Evolutionary conservation across 2,329 filamentous ascomycete species (phyloP).

Genomic region (Exophiala sideris): DNA sequence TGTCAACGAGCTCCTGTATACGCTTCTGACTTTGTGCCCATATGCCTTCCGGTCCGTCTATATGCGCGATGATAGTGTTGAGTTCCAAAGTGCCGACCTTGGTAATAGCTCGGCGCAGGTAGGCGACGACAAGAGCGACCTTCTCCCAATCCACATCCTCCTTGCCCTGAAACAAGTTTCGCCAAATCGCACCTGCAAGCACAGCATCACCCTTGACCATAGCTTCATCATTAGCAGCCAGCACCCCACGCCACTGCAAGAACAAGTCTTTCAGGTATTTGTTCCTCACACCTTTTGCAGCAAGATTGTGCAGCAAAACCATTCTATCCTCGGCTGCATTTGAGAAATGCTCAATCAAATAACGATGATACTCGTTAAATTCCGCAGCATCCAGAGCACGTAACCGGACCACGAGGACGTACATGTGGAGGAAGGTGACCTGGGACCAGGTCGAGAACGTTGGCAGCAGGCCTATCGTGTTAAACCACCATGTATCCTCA

Average conservation of each 20-base stretch:
- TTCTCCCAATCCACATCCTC: constrained; percentile 60
- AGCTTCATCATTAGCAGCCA: constrained; percentile 61
- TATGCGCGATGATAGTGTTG: constrained; percentile 3
- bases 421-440: constrained; percentile 94
- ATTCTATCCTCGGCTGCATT: constrained; percentile 68
- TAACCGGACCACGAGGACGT: constrained; percentile 78
- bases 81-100: constrained; percentile 6
- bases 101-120: constrained; percentile 48
- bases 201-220: constrained; percentile 46
- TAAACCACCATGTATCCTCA: constrained; percentile 28
- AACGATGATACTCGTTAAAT: constrained; percentile 76
- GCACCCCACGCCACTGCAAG: constrained; percentile 82
- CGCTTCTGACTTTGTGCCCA: constrained; percentile 11
- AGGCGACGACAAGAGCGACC: constrained; percentile 61
- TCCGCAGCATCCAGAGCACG: constrained; percentile 67
- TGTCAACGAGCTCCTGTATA: constrained; percentile 4
- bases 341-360: constrained; percentile 89
- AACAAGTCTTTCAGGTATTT: constrained; percentile 80
- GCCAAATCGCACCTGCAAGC: constrained; percentile 71
- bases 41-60: constrained; percentile 5
- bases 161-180: constrained; percentile 81
- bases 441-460: constrained; percentile 97
- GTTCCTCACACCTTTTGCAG: constrained; percentile 54
- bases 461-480: constrained; percentile 56
- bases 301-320: constrained; percentile 46